Conservation (phyloP, 345 rosid genomes). For the Isatis tinctoria region DNA sequence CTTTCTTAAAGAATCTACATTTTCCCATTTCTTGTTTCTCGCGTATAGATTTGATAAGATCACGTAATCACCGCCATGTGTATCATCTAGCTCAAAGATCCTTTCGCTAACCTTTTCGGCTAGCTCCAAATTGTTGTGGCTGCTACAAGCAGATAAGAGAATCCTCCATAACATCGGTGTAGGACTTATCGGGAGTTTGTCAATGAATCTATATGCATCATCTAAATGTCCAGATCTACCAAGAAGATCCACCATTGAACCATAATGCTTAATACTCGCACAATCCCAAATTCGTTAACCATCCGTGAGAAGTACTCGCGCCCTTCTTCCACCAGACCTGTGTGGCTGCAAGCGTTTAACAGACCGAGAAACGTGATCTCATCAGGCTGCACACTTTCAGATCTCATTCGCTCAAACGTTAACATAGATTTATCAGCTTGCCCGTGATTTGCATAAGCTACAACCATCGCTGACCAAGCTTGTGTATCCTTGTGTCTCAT, state of each 20-base stretch:
- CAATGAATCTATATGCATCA: constrained; percentile 59
- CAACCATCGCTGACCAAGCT: constrained; percentile 84
- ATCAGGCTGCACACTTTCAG: constrained; percentile 47
- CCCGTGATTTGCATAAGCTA: constrained; percentile 88
- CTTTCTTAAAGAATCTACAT: constrained; percentile 55
- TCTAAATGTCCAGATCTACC: constrained; percentile 73
- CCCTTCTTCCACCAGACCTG: constrained; percentile 70
- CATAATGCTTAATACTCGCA: constrained; percentile 74
- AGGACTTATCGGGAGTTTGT: constrained; percentile 50
- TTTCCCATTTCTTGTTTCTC: constrained; percentile 64
- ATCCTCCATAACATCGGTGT: constrained; percentile 76
- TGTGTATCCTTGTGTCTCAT: constrained; percentile 63
- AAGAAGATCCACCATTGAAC: constrained; percentile 86
- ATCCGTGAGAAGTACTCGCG: constrained; percentile 47
- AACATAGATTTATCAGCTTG: constrained; percentile 52
- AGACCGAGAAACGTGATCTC: constrained; percentile 74
- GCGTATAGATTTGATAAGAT: constrained; percentile 73
- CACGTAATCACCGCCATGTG: constrained; percentile 83
- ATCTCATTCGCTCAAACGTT: constrained; percentile 59
- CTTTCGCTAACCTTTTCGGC: constrained; percentile 50
- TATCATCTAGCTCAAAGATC: constrained; percentile 61
- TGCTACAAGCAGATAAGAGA: constrained; percentile 71
- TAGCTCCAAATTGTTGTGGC: constrained; percentile 49
- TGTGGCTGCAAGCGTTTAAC: constrained; percentile 82
- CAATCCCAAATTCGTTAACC: constrained; percentile 41